Base-by-base conservation (phyloP, 257 asterid species). In the Solanum chaucha region DNA sequence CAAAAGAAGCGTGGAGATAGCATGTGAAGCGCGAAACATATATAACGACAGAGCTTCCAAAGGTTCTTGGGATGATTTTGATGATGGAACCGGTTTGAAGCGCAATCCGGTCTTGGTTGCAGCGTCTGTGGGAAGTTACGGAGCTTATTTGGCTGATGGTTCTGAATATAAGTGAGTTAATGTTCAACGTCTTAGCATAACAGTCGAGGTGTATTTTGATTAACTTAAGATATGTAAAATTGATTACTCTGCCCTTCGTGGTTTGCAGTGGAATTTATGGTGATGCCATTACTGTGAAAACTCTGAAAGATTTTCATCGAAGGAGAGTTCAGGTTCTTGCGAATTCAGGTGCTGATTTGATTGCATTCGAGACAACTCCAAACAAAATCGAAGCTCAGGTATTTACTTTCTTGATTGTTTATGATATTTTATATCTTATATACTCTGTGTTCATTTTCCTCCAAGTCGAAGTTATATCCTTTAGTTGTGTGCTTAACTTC, bases 111-210 rank as follows among this genome's bases (percentile, higher is more conserved):
- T 94, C 84, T 86, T 94, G 84, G 98, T 96, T 30, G 98, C 96
- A 87, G 99, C 98, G 13, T 96, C 99, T 4, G 96, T 95, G 5
- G 99, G 98, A 72, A 96, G 98, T 92, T 95, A 94, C 41, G 98
- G 98, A 38, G 98, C 99, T 65, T 96, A 92, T 88, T 92, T 95
- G 26, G 95, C 98, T 0, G 98, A 96, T 88, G 99, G 99, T 82
- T 95, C 98, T 13, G 98, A 96, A 88, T 96, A 96, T 86, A 96
- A 94, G 99, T 94, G 8, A 1, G 88, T 22, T 46, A 14, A 59
- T 8, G 38, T 85, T 11, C 8, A 5, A 20, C 24, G 22, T 34
- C 40, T 24, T 44, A 15, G 8, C 4, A 20, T 1, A 61, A 44
- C 9, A 0, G 11, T 41, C 4, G 22, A 70, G 38, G 46, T 30